Conservation (phyloP, 179 eudicot genomes). For the Spinacia oleracea region DNA sequence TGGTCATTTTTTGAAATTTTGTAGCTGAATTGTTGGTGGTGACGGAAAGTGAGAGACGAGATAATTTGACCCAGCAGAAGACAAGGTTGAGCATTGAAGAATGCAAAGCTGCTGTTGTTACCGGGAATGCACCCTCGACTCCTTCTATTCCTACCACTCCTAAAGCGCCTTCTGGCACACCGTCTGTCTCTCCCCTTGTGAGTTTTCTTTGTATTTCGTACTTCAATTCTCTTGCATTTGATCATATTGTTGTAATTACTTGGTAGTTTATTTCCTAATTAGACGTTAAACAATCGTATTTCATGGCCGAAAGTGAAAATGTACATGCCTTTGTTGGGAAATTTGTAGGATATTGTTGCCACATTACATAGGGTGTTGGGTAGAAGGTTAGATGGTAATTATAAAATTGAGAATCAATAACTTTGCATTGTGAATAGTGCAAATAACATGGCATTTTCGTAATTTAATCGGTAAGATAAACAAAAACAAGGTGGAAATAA, state of each 20-base stretch:
- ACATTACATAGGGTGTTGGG: too few species aligned
- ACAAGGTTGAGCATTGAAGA: conserved; percentile 58
- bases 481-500: too few species aligned
- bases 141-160: conserved; percentile 71
- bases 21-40: too few species aligned
- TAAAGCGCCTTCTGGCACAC: conserved; percentile 68
- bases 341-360: background rate
- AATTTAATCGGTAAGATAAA: too few species aligned
- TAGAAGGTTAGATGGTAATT: too few species aligned
- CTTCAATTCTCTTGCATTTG: background rate
- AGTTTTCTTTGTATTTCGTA: conserved; percentile 15
- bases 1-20: too few species aligned
- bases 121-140: conserved; percentile 75
- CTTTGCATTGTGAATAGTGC: too few species aligned
- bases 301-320: background rate
- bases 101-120: conserved; percentile 90
- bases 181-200: conserved; percentile 54
- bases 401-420: too few species aligned
- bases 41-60: conserved; percentile 46
- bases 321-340: background rate
- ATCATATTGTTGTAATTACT: too few species aligned
- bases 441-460: too few species aligned
- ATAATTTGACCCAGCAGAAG: conserved; percentile 36
- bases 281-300: background rate
- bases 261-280: background rate